These are phyloP conservation scores for Suillus hirtellus DNA, from an alignment of 768 basidiomycete genomes.

Conservation along the genomic window DNA sequence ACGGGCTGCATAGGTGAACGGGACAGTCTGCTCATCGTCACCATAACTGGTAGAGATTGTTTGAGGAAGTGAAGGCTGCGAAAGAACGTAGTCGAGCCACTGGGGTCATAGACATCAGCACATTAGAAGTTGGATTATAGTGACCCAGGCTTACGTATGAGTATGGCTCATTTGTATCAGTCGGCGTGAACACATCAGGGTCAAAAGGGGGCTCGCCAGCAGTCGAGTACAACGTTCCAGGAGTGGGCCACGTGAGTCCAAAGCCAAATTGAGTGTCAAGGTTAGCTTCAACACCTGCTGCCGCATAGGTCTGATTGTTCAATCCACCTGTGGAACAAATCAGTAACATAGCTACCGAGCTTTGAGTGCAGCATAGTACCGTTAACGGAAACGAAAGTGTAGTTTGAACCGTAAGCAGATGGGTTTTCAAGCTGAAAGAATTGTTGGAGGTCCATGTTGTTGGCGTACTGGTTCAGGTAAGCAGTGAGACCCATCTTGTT, in stretches of 20 bases:
- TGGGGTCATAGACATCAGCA: constrained; percentile 23
- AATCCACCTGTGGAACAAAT: constrained; percentile 46
- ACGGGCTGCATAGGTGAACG: constrained; percentile 52
- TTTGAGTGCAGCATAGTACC: constrained; percentile 35
- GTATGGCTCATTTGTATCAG: constrained; percentile 53
- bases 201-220: constrained; percentile 61
- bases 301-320: constrained; percentile 54
- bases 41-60: constrained; percentile 74
- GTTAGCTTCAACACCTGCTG: constrained; percentile 65
- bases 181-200: constrained; percentile 44
- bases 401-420: constrained; percentile 49
- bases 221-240: constrained; percentile 61
- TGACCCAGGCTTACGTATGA: constrained; percentile 33
- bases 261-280: constrained; percentile 69
- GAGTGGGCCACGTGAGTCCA: constrained; percentile 64
- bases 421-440: constrained; percentile 54
- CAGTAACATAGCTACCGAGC: constrained; percentile 8
- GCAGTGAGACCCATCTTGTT: constrained; percentile 58
- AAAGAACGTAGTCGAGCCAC: constrained; percentile 64
- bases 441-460: constrained; percentile 48
- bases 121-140: not conserved
- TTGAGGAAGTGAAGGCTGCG: constrained; percentile 47
- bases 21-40: constrained; percentile 76
- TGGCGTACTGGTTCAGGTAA: constrained; percentile 57
- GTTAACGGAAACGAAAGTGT: constrained; percentile 54